Conservation (phyloP, 2,329 filamentous ascomycete genomes). For the Diplodia intermedia region DNA sequence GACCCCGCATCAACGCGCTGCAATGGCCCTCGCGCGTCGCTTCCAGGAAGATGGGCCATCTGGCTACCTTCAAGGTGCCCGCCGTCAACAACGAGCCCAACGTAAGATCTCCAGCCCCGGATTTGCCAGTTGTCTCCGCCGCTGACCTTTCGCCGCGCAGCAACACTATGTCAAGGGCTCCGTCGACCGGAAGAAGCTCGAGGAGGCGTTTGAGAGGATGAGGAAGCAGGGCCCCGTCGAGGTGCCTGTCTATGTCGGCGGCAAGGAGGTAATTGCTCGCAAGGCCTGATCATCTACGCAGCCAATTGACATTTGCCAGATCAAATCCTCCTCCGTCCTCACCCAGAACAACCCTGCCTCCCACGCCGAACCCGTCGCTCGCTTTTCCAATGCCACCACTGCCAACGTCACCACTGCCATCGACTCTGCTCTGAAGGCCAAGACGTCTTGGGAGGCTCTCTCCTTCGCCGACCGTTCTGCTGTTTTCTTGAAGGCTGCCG, state of each 20-base stretch:
- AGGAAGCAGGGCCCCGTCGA: slow-evolving; percentile 74
- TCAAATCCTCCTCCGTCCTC: slow-evolving; percentile 70
- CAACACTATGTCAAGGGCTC: slow-evolving; percentile 90
- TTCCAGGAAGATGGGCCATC: slow-evolving; percentile 58
- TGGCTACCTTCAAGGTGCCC: slow-evolving; percentile 88
- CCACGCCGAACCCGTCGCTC: slow-evolving; percentile 77
- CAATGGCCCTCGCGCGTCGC: slow-evolving; percentile 20
- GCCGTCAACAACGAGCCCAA: slow-evolving; percentile 94
- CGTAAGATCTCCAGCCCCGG: slow-evolving; percentile 59
- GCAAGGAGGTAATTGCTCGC: slow-evolving; percentile 69
- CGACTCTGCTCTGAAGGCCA: slow-evolving; percentile 82
- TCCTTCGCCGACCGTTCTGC: slow-evolving; percentile 91
- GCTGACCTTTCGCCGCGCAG: slow-evolving; percentile 55
- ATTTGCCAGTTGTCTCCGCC: neutral
- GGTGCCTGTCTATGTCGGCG: slow-evolving; percentile 83
- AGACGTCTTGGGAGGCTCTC: slow-evolving; percentile 81
- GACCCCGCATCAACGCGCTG: slow-evolving; percentile 22
- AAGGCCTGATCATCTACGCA: neutral
- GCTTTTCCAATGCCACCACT: slow-evolving; percentile 81
- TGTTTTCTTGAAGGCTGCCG: slow-evolving; percentile 94
- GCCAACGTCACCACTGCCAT: slow-evolving; percentile 82
- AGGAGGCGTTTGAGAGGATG: slow-evolving; percentile 73
- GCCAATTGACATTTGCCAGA: slow-evolving; percentile 51
- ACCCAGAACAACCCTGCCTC: slow-evolving; percentile 84
- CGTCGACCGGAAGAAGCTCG: slow-evolving; percentile 76